phyloP scores from a whole-genome alignment of 768 basidiomycete genomes.

The Coprinellus aureogranulatus region DNA sequence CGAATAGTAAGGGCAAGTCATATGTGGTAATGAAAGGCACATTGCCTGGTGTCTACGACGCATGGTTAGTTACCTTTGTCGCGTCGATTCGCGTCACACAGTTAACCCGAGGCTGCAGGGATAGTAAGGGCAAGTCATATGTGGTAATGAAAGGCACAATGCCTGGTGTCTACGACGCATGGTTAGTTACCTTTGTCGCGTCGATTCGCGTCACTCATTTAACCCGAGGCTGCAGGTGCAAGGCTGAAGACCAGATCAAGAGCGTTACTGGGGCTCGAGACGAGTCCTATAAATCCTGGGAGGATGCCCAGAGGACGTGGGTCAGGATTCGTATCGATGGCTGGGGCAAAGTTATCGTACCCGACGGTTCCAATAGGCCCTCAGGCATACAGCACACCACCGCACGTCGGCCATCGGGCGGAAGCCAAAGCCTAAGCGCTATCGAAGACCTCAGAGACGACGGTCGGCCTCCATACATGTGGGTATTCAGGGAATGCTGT shows the following conservation, averaged over 20 bases:
- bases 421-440: neutral
- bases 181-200: slow-evolving; percentile 24
- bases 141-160: slow-evolving; percentile 37
- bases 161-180: slow-evolving; percentile 39
- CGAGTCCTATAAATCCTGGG: neutral
- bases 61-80: slow-evolving; percentile 39
- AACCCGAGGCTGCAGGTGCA: neutral
- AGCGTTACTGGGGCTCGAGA: neutral
- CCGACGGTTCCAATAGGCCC: neutral
- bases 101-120: too few species aligned
- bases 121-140: slow-evolving; percentile 37
- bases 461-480: neutral
- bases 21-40: slow-evolving; percentile 41
- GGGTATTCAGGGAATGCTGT: slow-evolving; percentile 29
- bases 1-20: slow-evolving; percentile 31
- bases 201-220: neutral
- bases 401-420: neutral
- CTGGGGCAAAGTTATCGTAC: neutral
- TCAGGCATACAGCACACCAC: neutral
- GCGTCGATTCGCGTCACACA: too few species aligned
- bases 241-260: neutral
- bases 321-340: neutral
- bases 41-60: slow-evolving; percentile 36
- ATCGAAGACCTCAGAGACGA: neutral
- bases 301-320: neutral